phyloP scores from a whole-genome alignment of 2,329 filamentous ascomycete genomes.

The Penicillium crustosum region DNA sequence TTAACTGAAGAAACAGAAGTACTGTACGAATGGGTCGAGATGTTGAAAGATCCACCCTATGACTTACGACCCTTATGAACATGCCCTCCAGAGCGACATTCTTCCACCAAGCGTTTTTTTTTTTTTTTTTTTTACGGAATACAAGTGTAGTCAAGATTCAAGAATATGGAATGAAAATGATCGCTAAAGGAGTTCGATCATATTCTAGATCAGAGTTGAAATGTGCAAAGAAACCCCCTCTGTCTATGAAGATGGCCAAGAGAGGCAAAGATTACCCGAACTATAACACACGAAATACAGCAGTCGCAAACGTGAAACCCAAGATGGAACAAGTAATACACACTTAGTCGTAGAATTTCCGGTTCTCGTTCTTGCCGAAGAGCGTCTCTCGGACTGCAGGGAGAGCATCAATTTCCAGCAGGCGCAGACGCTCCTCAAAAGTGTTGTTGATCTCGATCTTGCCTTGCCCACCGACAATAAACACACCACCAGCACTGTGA shows the following conservation, averaged over 20 bases:
- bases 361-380: slow-evolving; percentile 93
- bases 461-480: slow-evolving; percentile 76
- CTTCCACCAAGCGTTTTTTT: slow-evolving; percentile 11
- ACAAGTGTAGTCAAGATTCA: slow-evolving; percentile 15
- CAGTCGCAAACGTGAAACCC: slow-evolving; percentile 3
- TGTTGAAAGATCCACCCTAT: slow-evolving; percentile 1
- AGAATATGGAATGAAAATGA: slow-evolving; percentile 12
- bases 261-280: slow-evolving; percentile 19
- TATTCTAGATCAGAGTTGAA: slow-evolving; percentile 18
- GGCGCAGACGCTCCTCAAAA: slow-evolving; percentile 81
- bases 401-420: slow-evolving; percentile 81
- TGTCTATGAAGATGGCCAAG: slow-evolving; percentile 23
- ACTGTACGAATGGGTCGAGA: background rate
- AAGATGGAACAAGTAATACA: slow-evolving; percentile 8
- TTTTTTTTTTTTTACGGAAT: slow-evolving; percentile 9
- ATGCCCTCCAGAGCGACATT: slow-evolving; percentile 6
- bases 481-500: slow-evolving; percentile 75
- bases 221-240: slow-evolving; percentile 22
- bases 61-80: slow-evolving; percentile 16
- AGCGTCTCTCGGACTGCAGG: slow-evolving; percentile 81
- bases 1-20: background rate
- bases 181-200: slow-evolving; percentile 24
- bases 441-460: slow-evolving; percentile 99
- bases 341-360: slow-evolving; percentile 85
- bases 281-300: slow-evolving; percentile 24